Evolutionary conservation across 2,329 filamentous ascomycete species (phyloP), one percentile per base, ranked within the genome.

Genomic region (Arthroderma sp.): DNA sequence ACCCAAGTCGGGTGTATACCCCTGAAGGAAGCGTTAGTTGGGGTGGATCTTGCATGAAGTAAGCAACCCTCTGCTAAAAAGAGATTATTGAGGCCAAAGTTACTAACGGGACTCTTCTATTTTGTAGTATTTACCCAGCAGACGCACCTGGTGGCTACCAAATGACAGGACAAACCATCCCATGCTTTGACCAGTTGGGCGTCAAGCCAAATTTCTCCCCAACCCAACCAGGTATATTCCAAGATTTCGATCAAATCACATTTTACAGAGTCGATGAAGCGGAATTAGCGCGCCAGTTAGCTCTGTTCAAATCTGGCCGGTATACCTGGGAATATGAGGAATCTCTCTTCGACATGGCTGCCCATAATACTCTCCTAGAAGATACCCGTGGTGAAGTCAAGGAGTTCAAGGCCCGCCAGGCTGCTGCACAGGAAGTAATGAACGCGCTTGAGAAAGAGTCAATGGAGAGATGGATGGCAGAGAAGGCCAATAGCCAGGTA

Each of bases 141-240:
- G 73, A 77, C 49, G 70, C 67, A 0, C 74, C 74, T 0, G 74
- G 74, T 4, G 74, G 74, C 0, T 77, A 77, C 47, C 71, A 74
- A 58, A 68, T 74, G 58, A 69, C 66, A 0, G 72, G 71, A 0
- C 62, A 70, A 41, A 75, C 73, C 0, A 68, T 75, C 2, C 71
- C 71, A 0, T 69, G 70, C 10, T 71, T 72, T 38, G 75, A 78
- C 50, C 68, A 69, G 33, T 65, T 74, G 5, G 71, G 72, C 0
- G 71, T 65, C 50, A 75, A 75, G 49, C 58, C 59, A 0, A 69
- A 69, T 1, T 77, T 74, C 51, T 61, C 56, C 2, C 50, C 63
- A 0, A 57, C 65, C 0, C 53, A 59, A 29, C 74, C 75, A 0
- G 76, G 74, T 68, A 61, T 78, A 1, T 78, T 75, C 51, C 63